Base-by-base conservation (phyloP, 768 basidiomycete species). In the Pholiota microspora region DNA sequence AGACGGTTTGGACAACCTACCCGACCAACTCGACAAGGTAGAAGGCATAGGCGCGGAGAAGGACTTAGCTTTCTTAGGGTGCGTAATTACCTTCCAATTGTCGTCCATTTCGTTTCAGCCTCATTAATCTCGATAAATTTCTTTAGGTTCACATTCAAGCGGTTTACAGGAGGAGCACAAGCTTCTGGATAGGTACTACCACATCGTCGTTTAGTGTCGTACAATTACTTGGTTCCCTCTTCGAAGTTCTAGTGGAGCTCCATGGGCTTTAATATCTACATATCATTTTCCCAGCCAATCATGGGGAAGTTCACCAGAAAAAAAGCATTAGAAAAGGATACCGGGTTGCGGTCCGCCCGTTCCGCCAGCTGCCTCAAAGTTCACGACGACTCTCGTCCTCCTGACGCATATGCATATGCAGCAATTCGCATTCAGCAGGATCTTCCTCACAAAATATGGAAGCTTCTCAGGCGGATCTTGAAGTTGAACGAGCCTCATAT, bases 61-160 rank as follows among this genome's bases (percentile, higher is more conserved):
- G 56, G 82, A 86, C 69, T 74, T 86, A 53, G 84, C 84, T 35
- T 86, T 85, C 74, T 70, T 86, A 40, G 82, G 82, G 84, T 84
- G 60, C 42, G 80, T 70, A n/a, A n/a, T n/a, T n/a, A n/a, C n/a
- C 29, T 28, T 23, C 6, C 42, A 29, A 7, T 21, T 29, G 42
- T 28, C 21, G 13, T 7, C 5, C 27, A 13, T 55, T 31, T 48
- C 23, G 34, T 44, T 45, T 38, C 18, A 18, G n/a, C 12, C 28
- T 18, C 24, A 27, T 54, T 34, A 44, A 27, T n/a, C 54, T 51
- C 63, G 23, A 31, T 54, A 35, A 29, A 35, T 57, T 36, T 44
- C n/a, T 5, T 24, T 63, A 92, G 90, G 55, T 92, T 92, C 67
- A 92, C 90, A 15, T 92, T 92, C 84, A 92, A 90, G 69, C 83